phyloP scores from a whole-genome alignment of 768 basidiomycete species.

The Kwoniella sp. region DNA sequence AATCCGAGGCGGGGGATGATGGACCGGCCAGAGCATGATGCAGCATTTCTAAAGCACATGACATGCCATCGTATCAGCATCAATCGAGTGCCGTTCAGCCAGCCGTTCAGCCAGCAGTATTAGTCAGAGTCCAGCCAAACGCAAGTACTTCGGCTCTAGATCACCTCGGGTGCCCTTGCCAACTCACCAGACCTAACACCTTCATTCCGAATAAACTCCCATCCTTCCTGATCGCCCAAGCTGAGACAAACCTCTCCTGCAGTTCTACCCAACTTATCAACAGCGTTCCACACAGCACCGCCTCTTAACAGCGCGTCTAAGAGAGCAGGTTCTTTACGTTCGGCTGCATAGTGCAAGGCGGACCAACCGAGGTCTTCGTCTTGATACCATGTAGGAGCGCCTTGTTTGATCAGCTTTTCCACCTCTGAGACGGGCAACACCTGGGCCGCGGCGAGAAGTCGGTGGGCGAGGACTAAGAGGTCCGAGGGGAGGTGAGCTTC shows the following conservation, averaged over 20 bases:
- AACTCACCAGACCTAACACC: constrained; percentile 82
- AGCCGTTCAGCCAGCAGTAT: too few relatives aligned
- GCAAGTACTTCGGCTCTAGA: too few relatives aligned
- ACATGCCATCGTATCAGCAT: constrained; percentile 17
- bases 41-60: constrained; percentile 56
- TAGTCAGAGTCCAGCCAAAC: too few relatives aligned
- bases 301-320: constrained; percentile 69
- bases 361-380: constrained; percentile 77
- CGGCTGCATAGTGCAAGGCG: constrained; percentile 74
- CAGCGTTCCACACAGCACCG: constrained; percentile 93
- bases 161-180: constrained; percentile 20
- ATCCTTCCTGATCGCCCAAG: constrained; percentile 73
- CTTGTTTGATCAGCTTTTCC: constrained; percentile 55
- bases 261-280: constrained; percentile 75
- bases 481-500: constrained; percentile 27
- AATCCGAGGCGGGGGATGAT: constrained; percentile 23
- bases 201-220: constrained; percentile 81
- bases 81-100: background rate
- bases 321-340: constrained; percentile 67
- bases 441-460: constrained; percentile 33
- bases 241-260: constrained; percentile 90
- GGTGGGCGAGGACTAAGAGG: constrained; percentile 28
- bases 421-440: constrained; percentile 29
- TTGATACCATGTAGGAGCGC: constrained; percentile 83
- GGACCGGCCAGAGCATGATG: constrained; percentile 47